These are phyloP conservation scores for Ceratocystis eucalypticola DNA, from an alignment of 2,329 filamentous ascomycete species.

Conservation along the genomic window DNA sequence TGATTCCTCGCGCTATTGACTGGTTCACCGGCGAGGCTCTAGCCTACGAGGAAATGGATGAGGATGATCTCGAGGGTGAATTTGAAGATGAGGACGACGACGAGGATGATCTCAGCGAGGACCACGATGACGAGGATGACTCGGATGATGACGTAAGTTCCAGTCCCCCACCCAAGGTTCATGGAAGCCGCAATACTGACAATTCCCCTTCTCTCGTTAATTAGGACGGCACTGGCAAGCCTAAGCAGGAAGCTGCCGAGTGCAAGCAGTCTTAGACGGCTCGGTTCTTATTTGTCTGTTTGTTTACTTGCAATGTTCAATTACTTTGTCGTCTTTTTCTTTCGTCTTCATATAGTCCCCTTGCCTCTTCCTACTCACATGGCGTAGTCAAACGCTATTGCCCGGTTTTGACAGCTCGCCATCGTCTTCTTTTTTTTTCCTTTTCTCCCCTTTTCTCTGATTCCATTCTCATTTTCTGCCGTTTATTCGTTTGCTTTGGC, in stretches of 20 bases:
- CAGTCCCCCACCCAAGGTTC: conserved; percentile 14
- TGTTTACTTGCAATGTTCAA: background rate
- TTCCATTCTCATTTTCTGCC: background rate
- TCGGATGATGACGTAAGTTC: conserved; percentile 60
- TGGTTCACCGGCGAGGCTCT: conserved; percentile 99
- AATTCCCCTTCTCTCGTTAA: conserved; percentile 7
- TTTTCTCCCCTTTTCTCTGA: background rate
- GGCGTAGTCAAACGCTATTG: background rate
- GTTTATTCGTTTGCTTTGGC: background rate
- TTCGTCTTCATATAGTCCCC: background rate
- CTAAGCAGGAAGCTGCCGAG: conserved; percentile 86
- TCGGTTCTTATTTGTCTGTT: background rate
- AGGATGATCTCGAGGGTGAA: conserved; percentile 67
- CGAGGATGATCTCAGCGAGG: conserved; percentile 70
- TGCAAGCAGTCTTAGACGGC: conserved; percentile 78
- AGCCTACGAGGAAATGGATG: conserved; percentile 83
- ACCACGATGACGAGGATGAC: conserved; percentile 70
- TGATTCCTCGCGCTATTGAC: conserved; percentile 95
- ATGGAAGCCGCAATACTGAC: background rate
- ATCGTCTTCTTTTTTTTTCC: background rate
- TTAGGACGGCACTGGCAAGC: conserved; percentile 75
- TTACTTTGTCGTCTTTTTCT: conserved; percentile 14
- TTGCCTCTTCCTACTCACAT: background rate
- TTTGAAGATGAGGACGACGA: conserved; percentile 91
- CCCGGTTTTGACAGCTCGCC: conserved; percentile 4